Evolutionary conservation across 164 flowering plant genomes (phyloP), one percentile per base, ranked within the genome.

Genomic region (Piper betle): DNA sequence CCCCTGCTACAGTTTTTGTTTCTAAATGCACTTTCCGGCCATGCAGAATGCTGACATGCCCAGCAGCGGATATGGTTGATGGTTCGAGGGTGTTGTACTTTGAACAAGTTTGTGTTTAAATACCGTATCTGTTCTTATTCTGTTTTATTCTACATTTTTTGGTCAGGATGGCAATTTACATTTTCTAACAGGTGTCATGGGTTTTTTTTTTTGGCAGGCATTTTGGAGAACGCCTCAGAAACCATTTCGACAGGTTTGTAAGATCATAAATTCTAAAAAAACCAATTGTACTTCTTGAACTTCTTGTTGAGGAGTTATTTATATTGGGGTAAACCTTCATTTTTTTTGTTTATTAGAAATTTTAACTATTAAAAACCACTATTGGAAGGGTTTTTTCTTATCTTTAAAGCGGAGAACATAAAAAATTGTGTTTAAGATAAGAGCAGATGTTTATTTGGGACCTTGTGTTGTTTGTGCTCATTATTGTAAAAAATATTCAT

Each of bases 211-310:
- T 62, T 76, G 71, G 42, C 84, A 93, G 99, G 97, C 96, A 64
- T 90, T 93, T 66, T 86, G 94, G 94, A 86, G 99, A 73, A 87
- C 92, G 76, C 97, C 99, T 62, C 86, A 79, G 63, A 93, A 93
- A 74, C 99, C 99, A 57, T 93, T 90, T 75, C 84, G 97, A 19
- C 97, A 89, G 87, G 98, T 89, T 72, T 53, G 62, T 39, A 13
- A 57, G 37, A 46, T 19, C 42, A 42, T 53, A 52, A 19, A 9
- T 40, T 59, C 17, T 10, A 52, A 8, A 54, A 3, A 25, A 16
- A 16, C 20, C 6, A 2, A 2, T 6, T 18, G 57, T 54, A 12
- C 20, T 16, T 54, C 11, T 8, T 54, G 57, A 0, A 10, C 15
- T 46, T 46, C 15, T 2, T 6, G 46, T 42, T 25, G 33, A 25